These are phyloP conservation scores for Komagataella pseudopastoris DNA, from an alignment of 805 yeast genomes.

Conservation along the genomic window DNA sequence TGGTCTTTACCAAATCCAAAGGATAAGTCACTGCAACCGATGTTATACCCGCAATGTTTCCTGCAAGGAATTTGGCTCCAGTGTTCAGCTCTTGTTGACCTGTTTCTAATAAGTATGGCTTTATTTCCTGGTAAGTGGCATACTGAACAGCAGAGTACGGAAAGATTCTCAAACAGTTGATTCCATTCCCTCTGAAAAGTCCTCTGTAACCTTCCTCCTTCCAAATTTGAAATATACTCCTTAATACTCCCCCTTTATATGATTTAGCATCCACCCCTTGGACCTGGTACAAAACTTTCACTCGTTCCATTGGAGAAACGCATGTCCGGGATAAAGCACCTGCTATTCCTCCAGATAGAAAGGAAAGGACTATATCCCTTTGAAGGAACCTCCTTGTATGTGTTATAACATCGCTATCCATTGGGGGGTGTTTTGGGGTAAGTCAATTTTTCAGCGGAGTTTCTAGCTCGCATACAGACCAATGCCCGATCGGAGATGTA, in stretches of 20 bases:
- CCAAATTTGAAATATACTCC: constrained; percentile 70
- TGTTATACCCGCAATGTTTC: constrained; percentile 68
- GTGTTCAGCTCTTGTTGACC: constrained; percentile 28
- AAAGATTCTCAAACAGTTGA: constrained; percentile 79
- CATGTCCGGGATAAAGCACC: constrained; percentile 82
- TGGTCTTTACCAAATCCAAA: constrained; percentile 78
- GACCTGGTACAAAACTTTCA: constrained; percentile 81
- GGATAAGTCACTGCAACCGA: constrained; percentile 86
- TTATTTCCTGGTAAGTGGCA: constrained; percentile 61
- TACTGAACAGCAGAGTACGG: constrained; percentile 95
- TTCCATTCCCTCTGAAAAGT: constrained; percentile 77
- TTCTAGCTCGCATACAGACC: neutral
- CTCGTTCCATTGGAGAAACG: constrained; percentile 91
- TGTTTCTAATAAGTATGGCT: constrained; percentile 15
- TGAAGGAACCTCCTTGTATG: constrained; percentile 11
- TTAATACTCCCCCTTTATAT: constrained; percentile 56
- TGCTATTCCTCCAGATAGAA: constrained; percentile 63
- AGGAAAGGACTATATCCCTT: constrained; percentile 44
- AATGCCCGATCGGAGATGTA: neutral
- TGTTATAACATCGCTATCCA: neutral
- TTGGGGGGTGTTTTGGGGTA: neutral
- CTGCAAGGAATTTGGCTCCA: constrained; percentile 54
- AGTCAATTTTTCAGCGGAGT: neutral
- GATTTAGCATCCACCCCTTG: constrained; percentile 39
- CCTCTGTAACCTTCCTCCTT: constrained; percentile 89